Conservation (phyloP, 116 monocot genomes). For the Dioscorea cayenensis region DNA sequence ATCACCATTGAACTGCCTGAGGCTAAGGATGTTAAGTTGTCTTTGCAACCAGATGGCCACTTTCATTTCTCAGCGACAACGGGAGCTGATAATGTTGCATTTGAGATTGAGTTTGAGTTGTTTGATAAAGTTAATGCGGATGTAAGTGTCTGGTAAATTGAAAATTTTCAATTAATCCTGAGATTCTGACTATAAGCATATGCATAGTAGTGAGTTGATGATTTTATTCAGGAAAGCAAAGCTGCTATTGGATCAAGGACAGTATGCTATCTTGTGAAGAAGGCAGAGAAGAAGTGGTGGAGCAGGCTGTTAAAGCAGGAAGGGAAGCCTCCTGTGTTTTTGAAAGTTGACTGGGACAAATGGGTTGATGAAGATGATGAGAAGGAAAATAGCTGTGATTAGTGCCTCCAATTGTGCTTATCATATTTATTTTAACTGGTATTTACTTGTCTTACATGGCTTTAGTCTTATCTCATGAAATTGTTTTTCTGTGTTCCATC, state of each 20-base stretch:
- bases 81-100: slow-evolving; percentile 19
- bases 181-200: no score
- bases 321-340: slow-evolving; percentile 46
- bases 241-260: slow-evolving; percentile 39
- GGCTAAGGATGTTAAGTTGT: slow-evolving; percentile 30
- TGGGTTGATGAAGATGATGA: slow-evolving; percentile 73
- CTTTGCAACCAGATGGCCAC: slow-evolving; percentile 28
- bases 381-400: slow-evolving; percentile 3
- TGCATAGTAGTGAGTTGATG: neutral
- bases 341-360: slow-evolving; percentile 71
- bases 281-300: slow-evolving; percentile 62
- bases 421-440: neutral
- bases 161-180: neutral
- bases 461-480: neutral
- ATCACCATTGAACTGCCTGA: slow-evolving; percentile 35
- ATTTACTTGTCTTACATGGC: neutral
- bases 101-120: slow-evolving; percentile 25
- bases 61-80: slow-evolving; percentile 36
- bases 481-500: neutral
- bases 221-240: slow-evolving; percentile 56
- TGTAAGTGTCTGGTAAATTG: slow-evolving; percentile 13
- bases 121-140: slow-evolving; percentile 27
- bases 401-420: neutral
- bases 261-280: slow-evolving; percentile 40
- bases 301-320: slow-evolving; percentile 40